A percentile compares a stretch with the other conserved stretches of the same genome.
Evolutionary conservation across 768 basidiomycete genomes (phyloP).

Genomic region (Arthromyces matolae): DNA sequence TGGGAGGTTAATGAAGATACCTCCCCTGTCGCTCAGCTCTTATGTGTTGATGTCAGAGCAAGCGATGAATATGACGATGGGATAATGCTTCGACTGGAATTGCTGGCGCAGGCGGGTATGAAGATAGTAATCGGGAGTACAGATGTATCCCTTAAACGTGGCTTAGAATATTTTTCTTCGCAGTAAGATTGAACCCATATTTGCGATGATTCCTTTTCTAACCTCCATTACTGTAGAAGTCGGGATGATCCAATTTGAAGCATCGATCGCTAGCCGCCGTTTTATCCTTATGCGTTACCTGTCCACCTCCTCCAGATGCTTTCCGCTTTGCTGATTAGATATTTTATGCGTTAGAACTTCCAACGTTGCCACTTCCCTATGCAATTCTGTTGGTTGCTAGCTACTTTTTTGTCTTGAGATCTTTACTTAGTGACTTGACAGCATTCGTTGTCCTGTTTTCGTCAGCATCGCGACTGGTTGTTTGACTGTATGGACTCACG

Average conservation of each 20-base stretch:
- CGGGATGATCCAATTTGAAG: neutral
- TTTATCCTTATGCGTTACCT: no score
- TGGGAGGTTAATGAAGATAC: conserved; percentile 8
- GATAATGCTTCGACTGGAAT: conserved; percentile 16
- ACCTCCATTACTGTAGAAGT: neutral
- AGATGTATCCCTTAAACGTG: conserved; percentile 14
- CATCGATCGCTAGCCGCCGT: no score
- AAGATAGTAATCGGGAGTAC: conserved; percentile 12
- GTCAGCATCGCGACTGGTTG: no score
- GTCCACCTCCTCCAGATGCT: no score
- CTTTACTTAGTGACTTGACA: no score
- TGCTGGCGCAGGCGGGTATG: conserved; percentile 18
- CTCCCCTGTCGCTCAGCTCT: conserved; percentile 9
- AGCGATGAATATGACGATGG: conserved; percentile 16
- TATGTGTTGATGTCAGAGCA: conserved; percentile 12
- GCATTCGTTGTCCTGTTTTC: no score
- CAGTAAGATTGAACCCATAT: neutral
- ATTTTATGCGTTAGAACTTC: no score
- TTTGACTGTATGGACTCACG: no score
- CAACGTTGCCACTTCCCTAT: no score
- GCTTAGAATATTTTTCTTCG: conserved; percentile 14
- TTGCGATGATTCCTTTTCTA: neutral
- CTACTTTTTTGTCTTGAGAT: no score
- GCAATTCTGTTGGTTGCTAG: no score
- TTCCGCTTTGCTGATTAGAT: no score